Conservation (phyloP, 371 early-diverging fungal species). For the Saksenaea oblongispora region DNA sequence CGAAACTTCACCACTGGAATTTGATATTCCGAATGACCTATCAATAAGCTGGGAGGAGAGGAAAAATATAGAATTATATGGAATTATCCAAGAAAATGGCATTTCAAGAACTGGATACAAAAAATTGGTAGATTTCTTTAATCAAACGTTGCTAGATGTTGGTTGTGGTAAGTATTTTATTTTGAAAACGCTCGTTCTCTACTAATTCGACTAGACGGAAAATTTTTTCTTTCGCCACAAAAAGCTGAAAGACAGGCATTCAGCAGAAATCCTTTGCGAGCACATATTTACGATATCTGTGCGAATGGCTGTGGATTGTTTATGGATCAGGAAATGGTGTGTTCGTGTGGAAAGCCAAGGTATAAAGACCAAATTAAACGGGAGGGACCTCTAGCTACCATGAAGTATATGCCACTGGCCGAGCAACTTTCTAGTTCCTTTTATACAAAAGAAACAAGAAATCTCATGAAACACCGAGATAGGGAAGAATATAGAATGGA, state of each 20-base stretch:
- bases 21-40: not conserved
- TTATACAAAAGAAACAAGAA: too few relatives aligned
- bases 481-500: too few relatives aligned
- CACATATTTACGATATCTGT: not conserved
- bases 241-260: too few relatives aligned
- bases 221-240: too few relatives aligned
- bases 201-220: too few relatives aligned
- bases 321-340: not conserved
- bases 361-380: not conserved
- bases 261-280: too few relatives aligned
- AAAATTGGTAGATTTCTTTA: not conserved
- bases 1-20: not conserved
- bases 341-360: not conserved
- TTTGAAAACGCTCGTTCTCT: too few relatives aligned
- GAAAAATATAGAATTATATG: not conserved
- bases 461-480: too few relatives aligned
- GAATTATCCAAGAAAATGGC: not conserved
- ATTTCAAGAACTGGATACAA: not conserved
- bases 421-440: not conserved
- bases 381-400: not conserved
- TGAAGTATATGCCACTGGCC: not conserved
- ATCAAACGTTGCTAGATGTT: not conserved
- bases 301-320: not conserved
- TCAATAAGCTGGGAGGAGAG: not conserved
- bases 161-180: too few relatives aligned